Conservation (phyloP, 2,329 filamentous ascomycete genomes). For the Dendryphion nanum region DNA sequence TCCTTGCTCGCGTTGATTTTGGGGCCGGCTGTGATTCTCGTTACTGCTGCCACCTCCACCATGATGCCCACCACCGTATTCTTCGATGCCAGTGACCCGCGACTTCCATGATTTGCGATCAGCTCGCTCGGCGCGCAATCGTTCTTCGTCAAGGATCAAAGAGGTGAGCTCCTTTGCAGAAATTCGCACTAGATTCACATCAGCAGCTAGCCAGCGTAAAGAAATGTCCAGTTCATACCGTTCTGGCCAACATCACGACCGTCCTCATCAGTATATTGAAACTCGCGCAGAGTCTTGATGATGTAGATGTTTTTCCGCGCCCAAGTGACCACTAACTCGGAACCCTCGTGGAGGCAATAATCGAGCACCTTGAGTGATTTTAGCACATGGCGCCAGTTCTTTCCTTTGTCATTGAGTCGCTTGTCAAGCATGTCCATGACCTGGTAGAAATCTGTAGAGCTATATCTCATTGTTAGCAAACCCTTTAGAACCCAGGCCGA, state of each 20-base stretch:
- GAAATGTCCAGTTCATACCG: too few species aligned
- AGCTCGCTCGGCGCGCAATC: slow-evolving; percentile 82
- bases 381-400: slow-evolving; percentile 98
- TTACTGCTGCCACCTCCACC: slow-evolving; percentile 36
- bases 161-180: slow-evolving; percentile 95
- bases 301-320: slow-evolving; percentile 97
- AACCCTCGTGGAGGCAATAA: slow-evolving; percentile 96
- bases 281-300: slow-evolving; percentile 97
- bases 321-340: slow-evolving; percentile 95
- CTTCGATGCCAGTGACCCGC: slow-evolving; percentile 88
- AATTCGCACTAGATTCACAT: slow-evolving; percentile 68
- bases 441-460: slow-evolving; percentile 96
- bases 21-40: slow-evolving; percentile 30
- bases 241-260: slow-evolving; percentile 94
- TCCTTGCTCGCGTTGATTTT: slow-evolving; percentile 41
- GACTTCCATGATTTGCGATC: slow-evolving; percentile 97
- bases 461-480: slow-evolving; percentile 42
- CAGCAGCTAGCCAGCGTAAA: too few species aligned
- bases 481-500: slow-evolving; percentile 3
- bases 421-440: slow-evolving; percentile 99
- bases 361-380: slow-evolving; percentile 97
- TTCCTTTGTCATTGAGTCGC: slow-evolving; percentile 96
- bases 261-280: slow-evolving; percentile 94
- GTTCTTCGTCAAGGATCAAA: slow-evolving; percentile 89
- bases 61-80: slow-evolving; percentile 56